Conservation (phyloP, 225 moss, liverwort and hornwort genomes). For the Neckera pumila region DNA sequence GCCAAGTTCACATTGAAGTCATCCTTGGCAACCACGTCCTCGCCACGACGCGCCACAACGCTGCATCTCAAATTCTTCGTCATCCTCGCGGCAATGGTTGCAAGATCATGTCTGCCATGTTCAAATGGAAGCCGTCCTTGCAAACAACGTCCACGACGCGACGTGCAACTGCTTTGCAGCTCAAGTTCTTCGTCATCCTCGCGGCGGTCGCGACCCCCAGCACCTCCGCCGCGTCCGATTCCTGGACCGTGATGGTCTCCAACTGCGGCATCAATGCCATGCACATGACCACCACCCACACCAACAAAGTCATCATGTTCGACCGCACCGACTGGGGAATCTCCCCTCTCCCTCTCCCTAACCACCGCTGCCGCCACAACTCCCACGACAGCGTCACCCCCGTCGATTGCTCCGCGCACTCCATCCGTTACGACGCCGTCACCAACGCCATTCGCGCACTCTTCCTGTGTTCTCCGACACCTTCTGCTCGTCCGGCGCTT, state of each 20-base stretch:
- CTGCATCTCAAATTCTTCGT: neutral
- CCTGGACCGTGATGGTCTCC: constrained; percentile 11
- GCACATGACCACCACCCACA: constrained; percentile 37
- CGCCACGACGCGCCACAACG: too few species aligned
- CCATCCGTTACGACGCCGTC: constrained; percentile 12
- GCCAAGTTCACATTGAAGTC: neutral
- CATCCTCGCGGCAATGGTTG: neutral
- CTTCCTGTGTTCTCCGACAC: constrained; percentile 30
- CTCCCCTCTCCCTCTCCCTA: constrained; percentile 10
- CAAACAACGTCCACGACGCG: neutral
- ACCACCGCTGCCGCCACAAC: constrained; percentile 22
- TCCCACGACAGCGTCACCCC: constrained; percentile 1
- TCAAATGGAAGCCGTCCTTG: neutral
- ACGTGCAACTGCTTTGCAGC: neutral
- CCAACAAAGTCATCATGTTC: constrained; percentile 32
- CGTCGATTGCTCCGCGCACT: constrained; percentile 38
- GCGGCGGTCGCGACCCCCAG: neutral
- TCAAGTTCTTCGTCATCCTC: neutral
- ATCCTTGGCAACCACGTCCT: neutral
- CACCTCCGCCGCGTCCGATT: neutral
- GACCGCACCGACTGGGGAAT: constrained; percentile 31
- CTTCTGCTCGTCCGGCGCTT: constrained; percentile 45
- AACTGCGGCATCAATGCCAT: constrained; percentile 41
- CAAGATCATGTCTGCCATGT: neutral
- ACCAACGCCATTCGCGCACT: constrained; percentile 13